phyloP scores from a whole-genome alignment of 129 eudicot species.

The Flaveria linearis region DNA sequence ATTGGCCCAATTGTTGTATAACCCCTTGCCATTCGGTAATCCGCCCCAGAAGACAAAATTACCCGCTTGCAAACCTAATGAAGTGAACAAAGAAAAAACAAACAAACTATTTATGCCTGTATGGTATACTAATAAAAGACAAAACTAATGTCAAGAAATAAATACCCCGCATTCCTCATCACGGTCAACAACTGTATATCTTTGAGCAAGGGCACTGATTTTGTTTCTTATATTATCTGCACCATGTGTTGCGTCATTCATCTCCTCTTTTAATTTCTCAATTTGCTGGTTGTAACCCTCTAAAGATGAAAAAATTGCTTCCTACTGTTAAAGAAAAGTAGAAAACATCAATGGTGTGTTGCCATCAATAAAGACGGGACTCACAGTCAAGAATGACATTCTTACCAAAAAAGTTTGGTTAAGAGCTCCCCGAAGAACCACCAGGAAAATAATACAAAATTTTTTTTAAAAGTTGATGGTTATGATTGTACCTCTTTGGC shows the following conservation, averaged over 20 bases:
- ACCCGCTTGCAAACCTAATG: constrained; percentile 73
- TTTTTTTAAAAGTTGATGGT: background rate
- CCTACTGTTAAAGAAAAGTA: constrained; percentile 42
- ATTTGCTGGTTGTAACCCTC: constrained; percentile 96
- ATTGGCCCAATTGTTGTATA: constrained; percentile 77
- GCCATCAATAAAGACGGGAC: no score
- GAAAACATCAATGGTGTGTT: no score
- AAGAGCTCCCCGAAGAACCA: no score
- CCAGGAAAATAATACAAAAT: background rate
- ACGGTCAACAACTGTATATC: constrained; percentile 83
- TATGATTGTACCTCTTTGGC: constrained; percentile 68
- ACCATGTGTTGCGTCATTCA: constrained; percentile 97
- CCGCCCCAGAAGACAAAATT: constrained; percentile 65
- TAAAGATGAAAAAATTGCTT: constrained; percentile 90
- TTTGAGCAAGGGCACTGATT: constrained; percentile 91
- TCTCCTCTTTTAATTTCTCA: constrained; percentile 90
- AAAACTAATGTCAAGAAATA: constrained; percentile 17
- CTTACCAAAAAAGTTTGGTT: no score
- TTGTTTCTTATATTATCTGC: constrained; percentile 96
- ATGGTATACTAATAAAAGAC: background rate
- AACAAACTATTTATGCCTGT: background rate
- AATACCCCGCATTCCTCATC: constrained; percentile 98
- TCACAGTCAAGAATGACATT: no score
- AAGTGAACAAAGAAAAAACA: background rate
- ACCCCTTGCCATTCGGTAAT: constrained; percentile 58